Evolutionary conservation across 1,284 basidiomycete genomes (phyloP).

Genomic region (Cutaneotrichosporon sp.): DNA sequence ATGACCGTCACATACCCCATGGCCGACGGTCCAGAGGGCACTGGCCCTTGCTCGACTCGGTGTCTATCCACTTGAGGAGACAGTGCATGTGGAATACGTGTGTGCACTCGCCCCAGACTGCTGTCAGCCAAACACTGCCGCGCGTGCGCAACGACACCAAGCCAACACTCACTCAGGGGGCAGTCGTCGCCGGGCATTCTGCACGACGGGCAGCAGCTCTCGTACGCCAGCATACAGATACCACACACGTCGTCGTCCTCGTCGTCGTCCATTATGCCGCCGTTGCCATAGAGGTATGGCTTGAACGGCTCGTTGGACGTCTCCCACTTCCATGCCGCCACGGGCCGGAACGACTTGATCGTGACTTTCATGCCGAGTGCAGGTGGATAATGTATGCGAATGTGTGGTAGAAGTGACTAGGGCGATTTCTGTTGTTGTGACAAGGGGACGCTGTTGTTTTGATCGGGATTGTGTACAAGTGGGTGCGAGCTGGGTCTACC

Average conservation of each 20-base stretch:
- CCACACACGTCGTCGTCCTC: constrained; percentile 84
- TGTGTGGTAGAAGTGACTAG: too few relatives aligned
- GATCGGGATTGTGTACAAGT: too few relatives aligned
- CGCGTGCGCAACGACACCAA: neutral
- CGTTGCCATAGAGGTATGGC: constrained; percentile 32
- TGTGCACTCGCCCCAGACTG: constrained; percentile 88
- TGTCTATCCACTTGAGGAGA: constrained; percentile 86
- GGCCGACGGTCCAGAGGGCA: constrained; percentile 89
- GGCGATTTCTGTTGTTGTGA: too few relatives aligned
- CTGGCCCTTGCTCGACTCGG: constrained; percentile 76
- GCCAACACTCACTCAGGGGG: constrained; percentile 68
- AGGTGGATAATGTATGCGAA: neutral
- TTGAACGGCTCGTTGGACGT: constrained; percentile 39
- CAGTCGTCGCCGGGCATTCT: constrained; percentile 96
- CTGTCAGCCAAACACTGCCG: neutral
- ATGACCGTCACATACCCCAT: constrained; percentile 64
- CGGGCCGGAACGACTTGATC: constrained; percentile 40
- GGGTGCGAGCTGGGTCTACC: too few relatives aligned
- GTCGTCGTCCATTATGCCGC: constrained; percentile 57
- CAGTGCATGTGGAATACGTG: constrained; percentile 96
- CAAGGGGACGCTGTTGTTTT: too few relatives aligned
- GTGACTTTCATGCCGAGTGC: constrained; percentile 39
- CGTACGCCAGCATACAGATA: constrained; percentile 84
- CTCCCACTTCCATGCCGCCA: constrained; percentile 49
- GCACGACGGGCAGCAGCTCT: constrained; percentile 87